Base-by-base conservation (phyloP, 148 eudicot genomes). In the Rhododendron mucronatum region DNA sequence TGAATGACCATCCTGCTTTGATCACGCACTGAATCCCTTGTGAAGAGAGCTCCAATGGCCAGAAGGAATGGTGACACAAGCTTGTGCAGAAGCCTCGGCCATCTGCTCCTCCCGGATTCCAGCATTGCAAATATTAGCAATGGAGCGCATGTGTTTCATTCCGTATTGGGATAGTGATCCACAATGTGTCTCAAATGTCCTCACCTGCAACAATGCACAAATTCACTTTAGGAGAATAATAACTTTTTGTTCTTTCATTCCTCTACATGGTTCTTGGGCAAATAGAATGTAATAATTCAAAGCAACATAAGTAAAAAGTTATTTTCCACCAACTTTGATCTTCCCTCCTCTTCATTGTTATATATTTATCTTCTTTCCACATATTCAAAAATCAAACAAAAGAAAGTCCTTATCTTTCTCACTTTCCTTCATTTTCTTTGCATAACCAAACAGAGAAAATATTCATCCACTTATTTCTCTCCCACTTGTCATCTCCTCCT, bases 81-180 rank as follows among this genome's bases (percentile, higher is more conserved):
- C 96, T 88, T 95, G 99, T 1, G 94, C 91, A 2, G 98, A 91
- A 6, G 95, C 99, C 88, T 93, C 95, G 1, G 92, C 90, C 98
- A 97, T 95, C 88, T 93, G 96, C 57, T 93, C 93, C 33, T 82
- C 53, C 26, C 87, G 85, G 83, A 95, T 90, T 63, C 98, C 98
- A 14, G 95, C 94, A 61, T 97, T 97, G 92, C 99, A 97, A 11
- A 97, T 90, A 89, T 97, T 97, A 33, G 98, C 99, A 4, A 97
- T 83, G n/a, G 98, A 91, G 4, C 98, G 95, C 99, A 97, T 94
- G 91, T 94, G 98, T 87, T 97, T 97, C 99, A 97, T 97, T 81
- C 99, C 99, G 5, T 97, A 97, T 76, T 95, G 98, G n/a, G 95
- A 93, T n/a, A 97, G 86, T 18, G 96, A 95, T 59, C 99, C 98